These are phyloP conservation scores for Rostrohypoxylon terebratum DNA, from an alignment of 495 filamentous ascomycete species.

Conservation along the genomic window DNA sequence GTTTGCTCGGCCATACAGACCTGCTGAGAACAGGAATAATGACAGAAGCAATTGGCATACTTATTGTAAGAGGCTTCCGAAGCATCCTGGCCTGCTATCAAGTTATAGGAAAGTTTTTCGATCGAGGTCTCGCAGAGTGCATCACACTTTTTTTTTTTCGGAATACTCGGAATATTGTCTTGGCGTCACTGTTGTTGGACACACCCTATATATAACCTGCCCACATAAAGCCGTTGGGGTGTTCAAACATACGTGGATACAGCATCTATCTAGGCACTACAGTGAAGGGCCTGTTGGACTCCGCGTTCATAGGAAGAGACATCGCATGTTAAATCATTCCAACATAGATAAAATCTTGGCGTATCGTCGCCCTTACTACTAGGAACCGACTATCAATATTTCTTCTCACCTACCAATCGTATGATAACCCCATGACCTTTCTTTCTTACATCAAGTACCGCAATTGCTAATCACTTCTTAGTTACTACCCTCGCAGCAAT, in stretches of 20 bases:
- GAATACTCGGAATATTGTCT: too few relatives aligned
- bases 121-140: not conserved
- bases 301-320: not conserved
- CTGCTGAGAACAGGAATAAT: not conserved
- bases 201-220: not conserved
- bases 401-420: not conserved
- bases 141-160: not conserved
- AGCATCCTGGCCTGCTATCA: not conserved
- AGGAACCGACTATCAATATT: not conserved
- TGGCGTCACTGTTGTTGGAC: not conserved
- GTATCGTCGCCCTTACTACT: not conserved
- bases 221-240: not conserved
- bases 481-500: not conserved
- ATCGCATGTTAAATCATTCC: not conserved
- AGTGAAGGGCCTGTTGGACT: not conserved
- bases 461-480: not conserved
- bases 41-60: not conserved
- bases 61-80: too few relatives aligned
- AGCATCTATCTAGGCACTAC: not conserved
- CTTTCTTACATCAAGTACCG: not conserved
- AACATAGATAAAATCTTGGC: not conserved
- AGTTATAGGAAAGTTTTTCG: too few relatives aligned
- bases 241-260: not conserved
- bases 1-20: not conserved
- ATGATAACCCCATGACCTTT: not conserved